Evolutionary conservation across 352 stramenopile species (phyloP), one percentile per base, ranked within the genome.

Genomic region (Phytophthora citricola): DNA sequence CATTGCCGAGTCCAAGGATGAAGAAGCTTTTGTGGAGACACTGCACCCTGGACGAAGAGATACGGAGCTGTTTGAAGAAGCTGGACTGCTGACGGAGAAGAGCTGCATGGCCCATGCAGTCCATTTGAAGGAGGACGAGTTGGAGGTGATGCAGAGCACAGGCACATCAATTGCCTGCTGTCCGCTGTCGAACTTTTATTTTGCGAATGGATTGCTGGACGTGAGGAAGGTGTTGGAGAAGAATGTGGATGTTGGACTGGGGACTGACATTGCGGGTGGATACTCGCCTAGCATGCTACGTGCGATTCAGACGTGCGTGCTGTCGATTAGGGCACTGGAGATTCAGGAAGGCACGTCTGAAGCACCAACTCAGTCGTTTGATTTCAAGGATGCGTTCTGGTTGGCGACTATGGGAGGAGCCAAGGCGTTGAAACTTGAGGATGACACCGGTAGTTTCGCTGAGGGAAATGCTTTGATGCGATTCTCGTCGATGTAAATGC

Each of bases 171-270:
- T 98, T 45, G 85, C 91, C 14, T 88, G 96, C 61, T 98, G 94
- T 73, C 90, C 94, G 17, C 73, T 97, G 27, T 97, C 87, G 26
- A 98, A 98, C 57, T 97, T 98, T 55, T 96, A 85, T 63, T 94
- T 98, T 46, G 82, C 83, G 4, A 82, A 91, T 54, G 76, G 87
- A 6, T 78, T 93, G 22, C 51, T 96, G 22, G 67, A 90, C 40
- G 61, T 92, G 45, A 65, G 54, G 27, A 89, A 90, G 31, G 85
- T 93, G 24, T 45, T 78, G 49, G 17, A 63, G 1, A 81, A 82
- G 24, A 27, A 41, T 1, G 66, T 90, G 4, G 58, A 66, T 5
- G 67, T 92, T 2, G 93, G 91, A 3, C 69, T 98, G 9, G 93
- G 93, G 11, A 98, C 93, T 32, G 93, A 98, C 52, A 85, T 98